phyloP scores from a whole-genome alignment of 139 green algal species.

The Dunaliella sp. region DNA sequence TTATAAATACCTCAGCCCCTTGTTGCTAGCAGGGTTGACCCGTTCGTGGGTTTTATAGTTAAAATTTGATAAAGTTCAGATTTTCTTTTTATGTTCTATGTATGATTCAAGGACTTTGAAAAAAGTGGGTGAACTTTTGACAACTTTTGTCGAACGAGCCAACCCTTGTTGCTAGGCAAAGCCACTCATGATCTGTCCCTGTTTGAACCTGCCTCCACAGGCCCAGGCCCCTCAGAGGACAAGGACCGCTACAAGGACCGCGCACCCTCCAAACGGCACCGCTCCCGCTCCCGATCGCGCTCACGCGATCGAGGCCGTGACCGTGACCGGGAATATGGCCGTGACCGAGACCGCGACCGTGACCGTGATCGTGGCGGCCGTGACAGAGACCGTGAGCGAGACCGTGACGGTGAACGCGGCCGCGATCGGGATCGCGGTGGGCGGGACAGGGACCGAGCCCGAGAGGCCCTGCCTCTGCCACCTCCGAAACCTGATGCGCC shows the following conservation, averaged over 20 bases:
- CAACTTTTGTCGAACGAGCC: too few relatives aligned
- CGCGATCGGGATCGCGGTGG: not conserved
- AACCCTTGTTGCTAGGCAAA: too few relatives aligned
- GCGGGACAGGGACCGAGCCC: constrained; percentile 15
- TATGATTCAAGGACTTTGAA: too few relatives aligned
- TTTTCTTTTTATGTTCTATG: too few relatives aligned
- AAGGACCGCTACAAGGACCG: constrained; percentile 24
- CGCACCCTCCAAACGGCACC: not conserved
- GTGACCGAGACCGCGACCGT: constrained; percentile 18
- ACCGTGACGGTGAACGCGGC: constrained; percentile 23
- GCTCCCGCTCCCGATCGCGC: not conserved
- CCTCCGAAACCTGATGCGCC: constrained; percentile 54
- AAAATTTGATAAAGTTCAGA: too few relatives aligned
- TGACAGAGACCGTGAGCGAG: constrained; percentile 3
- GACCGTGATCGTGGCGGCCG: constrained; percentile 13
- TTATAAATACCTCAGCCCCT: too few relatives aligned
- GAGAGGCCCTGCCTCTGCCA: constrained; percentile 19
- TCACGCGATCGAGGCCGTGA: constrained; percentile 16
- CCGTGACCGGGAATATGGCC: constrained; percentile 23
- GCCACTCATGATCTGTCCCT: too few relatives aligned
- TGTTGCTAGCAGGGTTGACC: too few relatives aligned
- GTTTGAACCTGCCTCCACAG: too few relatives aligned
- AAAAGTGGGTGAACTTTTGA: too few relatives aligned
- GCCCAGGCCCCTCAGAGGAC: too few relatives aligned
- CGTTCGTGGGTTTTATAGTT: too few relatives aligned